phyloP scores from a whole-genome alignment of 2,329 filamentous ascomycete species.

The Leptographium lundbergii region DNA sequence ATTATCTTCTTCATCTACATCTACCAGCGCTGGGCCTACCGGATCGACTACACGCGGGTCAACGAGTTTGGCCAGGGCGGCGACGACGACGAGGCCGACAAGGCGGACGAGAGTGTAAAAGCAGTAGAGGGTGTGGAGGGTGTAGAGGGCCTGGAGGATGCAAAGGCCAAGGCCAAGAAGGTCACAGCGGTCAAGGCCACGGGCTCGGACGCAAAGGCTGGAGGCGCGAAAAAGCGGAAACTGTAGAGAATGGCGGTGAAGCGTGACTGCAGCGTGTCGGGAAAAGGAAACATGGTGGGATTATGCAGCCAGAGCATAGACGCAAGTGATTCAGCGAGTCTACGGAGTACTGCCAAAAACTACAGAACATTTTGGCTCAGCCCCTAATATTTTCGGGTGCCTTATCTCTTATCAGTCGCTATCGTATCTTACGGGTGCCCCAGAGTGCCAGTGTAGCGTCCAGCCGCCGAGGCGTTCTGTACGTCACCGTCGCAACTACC shows the following conservation, averaged over 20 bases:
- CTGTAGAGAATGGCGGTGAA: not conserved
- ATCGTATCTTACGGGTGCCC: no score
- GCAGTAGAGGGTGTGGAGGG: constrained; percentile 20
- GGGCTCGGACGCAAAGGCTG: constrained; percentile 35
- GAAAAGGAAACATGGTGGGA: no score
- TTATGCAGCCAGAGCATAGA: no score
- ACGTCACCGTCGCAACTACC: not conserved
- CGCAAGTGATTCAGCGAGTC: no score
- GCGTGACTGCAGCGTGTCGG: no score
- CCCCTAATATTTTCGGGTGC: no score
- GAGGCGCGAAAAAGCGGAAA: constrained; percentile 33
- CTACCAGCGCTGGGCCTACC: constrained; percentile 90
- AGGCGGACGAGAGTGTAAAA: constrained; percentile 16
- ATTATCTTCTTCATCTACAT: constrained; percentile 97
- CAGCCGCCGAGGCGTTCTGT: not conserved
- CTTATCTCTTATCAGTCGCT: no score
- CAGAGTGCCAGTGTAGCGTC: not conserved
- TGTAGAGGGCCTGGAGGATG: constrained; percentile 21
- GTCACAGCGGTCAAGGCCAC: constrained; percentile 19
- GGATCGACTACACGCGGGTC: constrained; percentile 78
- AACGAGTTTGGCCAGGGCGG: constrained; percentile 98
- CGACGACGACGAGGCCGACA: constrained; percentile 55
- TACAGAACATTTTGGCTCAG: no score
- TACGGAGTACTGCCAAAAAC: no score
- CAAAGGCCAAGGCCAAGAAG: constrained; percentile 23